Evolutionary conservation across 768 basidiomycete species (phyloP), one percentile per base, ranked within the genome.

Genomic region (Kwoniella dendrophila): DNA sequence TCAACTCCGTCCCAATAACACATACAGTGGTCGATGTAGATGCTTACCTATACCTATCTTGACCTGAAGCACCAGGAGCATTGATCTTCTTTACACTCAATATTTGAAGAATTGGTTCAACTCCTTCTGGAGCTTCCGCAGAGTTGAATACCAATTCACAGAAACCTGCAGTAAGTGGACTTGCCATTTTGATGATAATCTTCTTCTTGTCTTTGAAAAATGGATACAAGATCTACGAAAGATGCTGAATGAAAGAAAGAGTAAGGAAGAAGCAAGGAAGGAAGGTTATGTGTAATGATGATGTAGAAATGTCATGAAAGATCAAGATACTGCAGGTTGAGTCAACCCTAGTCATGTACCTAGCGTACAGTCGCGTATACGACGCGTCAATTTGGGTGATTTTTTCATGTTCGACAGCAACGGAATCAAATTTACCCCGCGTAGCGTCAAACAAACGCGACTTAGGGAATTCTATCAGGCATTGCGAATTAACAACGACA

Each of bases 71-170:
- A 44, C 71, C 80, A 14, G 79, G 69, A 49, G 78, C 81, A 43
- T 70, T 70, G 40, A 96, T 88, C 74, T 87, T 87, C 80, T 92
- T 95, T 66, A 92, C 85, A 40, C 87, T 89, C 49, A 97, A 84
- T 45, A 94, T 80, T 72, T 97, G 94, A 0, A 96, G 80, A 18
- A 85, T 84, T 1, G 85, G 85, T 5, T 78, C 26, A 41, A 69
- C 56, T 12, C 55, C 59, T 29, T 75, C 74, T 1, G 73, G 69
- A 16, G 69, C 48, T 2, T 69, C 71, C 10, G 58, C 67, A 38
- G 56, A 50, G 32, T 59, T 59, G 60, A 60, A 74, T 18, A 75
- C 70, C 11, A 61, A 62, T 26, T 67, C 53, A 47, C 70, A 69
- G 58, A 77, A 77, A 26, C 64, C 69, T 16, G 70, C 62, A 6